These are phyloP conservation scores for Magnaporthiopsis incrustans DNA, from an alignment of 2,329 filamentous ascomycete species.

Conservation along the genomic window DNA sequence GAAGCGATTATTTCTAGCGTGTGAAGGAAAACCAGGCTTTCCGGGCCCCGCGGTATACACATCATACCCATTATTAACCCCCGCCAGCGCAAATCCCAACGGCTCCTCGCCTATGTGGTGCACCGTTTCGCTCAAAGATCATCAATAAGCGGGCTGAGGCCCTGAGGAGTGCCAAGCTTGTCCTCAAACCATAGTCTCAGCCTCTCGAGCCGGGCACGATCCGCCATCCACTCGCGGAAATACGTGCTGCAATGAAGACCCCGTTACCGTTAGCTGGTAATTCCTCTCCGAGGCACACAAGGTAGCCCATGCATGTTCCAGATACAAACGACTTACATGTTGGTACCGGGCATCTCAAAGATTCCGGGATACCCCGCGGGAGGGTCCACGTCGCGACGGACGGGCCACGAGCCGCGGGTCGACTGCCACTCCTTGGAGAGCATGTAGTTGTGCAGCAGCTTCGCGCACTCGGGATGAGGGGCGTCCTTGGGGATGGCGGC, in stretches of 20 bases:
- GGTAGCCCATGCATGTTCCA: neutral
- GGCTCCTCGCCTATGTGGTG: no score
- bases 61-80: no score
- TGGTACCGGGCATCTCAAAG: conserved; percentile 23
- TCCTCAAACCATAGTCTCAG: conserved; percentile 33
- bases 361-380: conserved; percentile 22
- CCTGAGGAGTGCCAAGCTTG: conserved; percentile 32
- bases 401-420: conserved; percentile 19
- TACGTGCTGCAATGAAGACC: conserved; percentile 16
- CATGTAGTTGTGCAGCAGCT: conserved; percentile 40
- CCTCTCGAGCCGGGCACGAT: conserved; percentile 32
- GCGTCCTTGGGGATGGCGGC: conserved; percentile 40
- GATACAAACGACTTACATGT: conserved; percentile 16
- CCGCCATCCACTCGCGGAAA: conserved; percentile 33
- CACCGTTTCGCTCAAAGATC: neutral
- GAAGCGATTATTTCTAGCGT: no score
- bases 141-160: conserved; percentile 26
- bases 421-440: conserved; percentile 32
- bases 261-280: neutral
- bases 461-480: conserved; percentile 41
- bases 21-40: no score
- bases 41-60: no score
- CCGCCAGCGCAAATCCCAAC: no score
- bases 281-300: neutral
- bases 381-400: conserved; percentile 24